Conservation (phyloP, 139 green algal species). For the Auxenochlorella protothecoides region DNA sequence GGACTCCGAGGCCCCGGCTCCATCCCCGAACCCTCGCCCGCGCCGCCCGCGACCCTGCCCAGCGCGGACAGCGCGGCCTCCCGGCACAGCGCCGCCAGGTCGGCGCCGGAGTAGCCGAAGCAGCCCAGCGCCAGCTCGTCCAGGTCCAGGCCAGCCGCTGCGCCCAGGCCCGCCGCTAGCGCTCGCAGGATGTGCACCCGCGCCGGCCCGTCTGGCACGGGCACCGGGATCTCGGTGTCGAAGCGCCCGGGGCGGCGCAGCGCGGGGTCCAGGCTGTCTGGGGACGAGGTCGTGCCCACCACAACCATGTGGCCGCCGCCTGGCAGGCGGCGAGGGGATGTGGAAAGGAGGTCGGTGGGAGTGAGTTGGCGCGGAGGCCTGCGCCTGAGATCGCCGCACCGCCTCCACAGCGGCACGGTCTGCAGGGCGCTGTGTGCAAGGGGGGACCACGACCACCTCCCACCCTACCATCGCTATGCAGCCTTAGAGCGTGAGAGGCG, state of each 20-base stretch:
- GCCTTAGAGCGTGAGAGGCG: too few species aligned
- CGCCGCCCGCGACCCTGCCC: too few species aligned
- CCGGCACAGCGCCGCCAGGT: slow-evolving; percentile 62
- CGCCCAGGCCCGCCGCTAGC: slow-evolving; percentile 35
- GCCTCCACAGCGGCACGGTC: too few species aligned
- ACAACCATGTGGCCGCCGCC: slow-evolving; percentile 32
- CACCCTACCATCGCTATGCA: too few species aligned
- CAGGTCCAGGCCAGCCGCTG: slow-evolving; percentile 58
- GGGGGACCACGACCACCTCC: too few species aligned
- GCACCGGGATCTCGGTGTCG: slow-evolving; percentile 71
- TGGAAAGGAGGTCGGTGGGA: too few species aligned
- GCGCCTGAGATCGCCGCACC: too few species aligned
- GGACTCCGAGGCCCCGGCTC: too few species aligned
- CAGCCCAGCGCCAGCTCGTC: slow-evolving; percentile 38
- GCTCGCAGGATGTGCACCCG: slow-evolving; percentile 34
- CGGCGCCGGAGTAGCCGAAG: slow-evolving; percentile 76
- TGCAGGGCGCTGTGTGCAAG: too few species aligned
- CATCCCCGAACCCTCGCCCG: too few species aligned
- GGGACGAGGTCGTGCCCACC: slow-evolving; percentile 76
- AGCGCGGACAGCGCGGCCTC: slow-evolving; percentile 56
- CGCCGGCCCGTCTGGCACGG: slow-evolving; percentile 13
- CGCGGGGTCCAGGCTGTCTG: slow-evolving; percentile 82
- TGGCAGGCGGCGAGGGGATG: neutral
- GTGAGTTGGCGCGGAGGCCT: too few species aligned
- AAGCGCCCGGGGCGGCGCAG: slow-evolving; percentile 75